Percentiles rank a stretch among this genome's conserved stretches.
Conservation (phyloP, 371 early-diverging fungal species). For the Mucor circinelloides region DNA sequence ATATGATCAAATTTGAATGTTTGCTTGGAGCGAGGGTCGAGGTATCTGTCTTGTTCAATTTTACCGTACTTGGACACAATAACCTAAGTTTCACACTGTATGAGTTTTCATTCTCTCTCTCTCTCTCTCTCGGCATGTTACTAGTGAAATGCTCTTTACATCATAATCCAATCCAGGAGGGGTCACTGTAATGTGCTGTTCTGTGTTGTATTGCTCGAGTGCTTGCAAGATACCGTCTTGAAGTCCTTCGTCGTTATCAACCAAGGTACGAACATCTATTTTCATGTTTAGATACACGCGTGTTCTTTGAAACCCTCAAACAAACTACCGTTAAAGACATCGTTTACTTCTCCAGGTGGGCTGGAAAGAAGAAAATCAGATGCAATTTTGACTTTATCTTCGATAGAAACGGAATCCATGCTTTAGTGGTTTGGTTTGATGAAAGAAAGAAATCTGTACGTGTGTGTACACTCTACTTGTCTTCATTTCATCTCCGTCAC, state of each 20-base stretch:
- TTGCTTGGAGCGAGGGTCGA: conserved; percentile 74
- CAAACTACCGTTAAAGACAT: conserved; percentile 89
- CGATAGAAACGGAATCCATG: conserved; percentile 32
- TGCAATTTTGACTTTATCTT: conserved; percentile 79
- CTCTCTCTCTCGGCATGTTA: too few relatives aligned
- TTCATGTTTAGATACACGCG: background rate
- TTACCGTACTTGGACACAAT: conserved; percentile 77
- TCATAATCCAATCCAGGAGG: conserved; percentile 67
- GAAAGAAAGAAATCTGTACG: background rate
- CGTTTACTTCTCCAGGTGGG: conserved; percentile 97
- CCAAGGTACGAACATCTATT: conserved; percentile 85
- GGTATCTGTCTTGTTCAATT: conserved; percentile 63
- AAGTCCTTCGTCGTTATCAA: conserved; percentile 80
- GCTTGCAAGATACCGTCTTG: conserved; percentile 72
- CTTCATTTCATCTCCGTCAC: background rate
- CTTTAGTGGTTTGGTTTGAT: background rate
- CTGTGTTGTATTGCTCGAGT: conserved; percentile 83
- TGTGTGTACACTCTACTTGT: background rate
- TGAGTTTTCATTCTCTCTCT: background rate
- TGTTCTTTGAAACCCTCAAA: too few relatives aligned
- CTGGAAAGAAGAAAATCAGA: conserved; percentile 80
- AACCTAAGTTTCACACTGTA: conserved; percentile 43
- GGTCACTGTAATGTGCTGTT: conserved; percentile 74
- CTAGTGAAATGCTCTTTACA: conserved; percentile 40
- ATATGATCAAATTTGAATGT: conserved; percentile 77